phyloP scores from a whole-genome alignment of 2,329 filamentous ascomycete species.

The Fusarium keratoplasticum region DNA sequence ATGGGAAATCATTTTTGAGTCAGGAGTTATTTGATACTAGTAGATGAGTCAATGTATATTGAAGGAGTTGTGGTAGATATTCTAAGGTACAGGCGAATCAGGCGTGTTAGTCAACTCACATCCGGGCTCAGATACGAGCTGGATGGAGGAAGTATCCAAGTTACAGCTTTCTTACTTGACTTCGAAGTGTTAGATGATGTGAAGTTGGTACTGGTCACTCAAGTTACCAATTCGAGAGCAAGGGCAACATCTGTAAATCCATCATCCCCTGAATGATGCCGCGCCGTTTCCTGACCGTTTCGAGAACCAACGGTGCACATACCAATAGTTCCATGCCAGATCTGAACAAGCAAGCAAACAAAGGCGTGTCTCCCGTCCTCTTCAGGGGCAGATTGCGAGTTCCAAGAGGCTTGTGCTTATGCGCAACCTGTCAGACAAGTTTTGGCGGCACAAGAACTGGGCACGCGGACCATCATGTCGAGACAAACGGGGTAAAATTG shows the following conservation, averaged over 20 bases:
- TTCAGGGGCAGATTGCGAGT: slow-evolving; percentile 18
- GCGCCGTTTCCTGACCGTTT: background rate
- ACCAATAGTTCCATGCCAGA: slow-evolving; percentile 14
- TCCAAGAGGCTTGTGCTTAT: background rate
- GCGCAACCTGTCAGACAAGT: slow-evolving; percentile 10
- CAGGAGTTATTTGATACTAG: slow-evolving; percentile 3
- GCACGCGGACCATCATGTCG: slow-evolving; percentile 21
- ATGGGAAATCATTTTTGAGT: slow-evolving; percentile 13
- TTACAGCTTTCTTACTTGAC: background rate
- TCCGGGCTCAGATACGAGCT: background rate
- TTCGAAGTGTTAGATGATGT: background rate
- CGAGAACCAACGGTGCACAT: background rate
- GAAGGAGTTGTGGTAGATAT: background rate
- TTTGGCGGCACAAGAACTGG: slow-evolving; percentile 19
- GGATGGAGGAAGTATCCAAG: background rate
- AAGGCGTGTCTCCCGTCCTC: slow-evolving; percentile 5
- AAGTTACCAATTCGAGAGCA: background rate
- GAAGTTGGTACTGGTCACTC: background rate
- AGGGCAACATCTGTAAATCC: background rate
- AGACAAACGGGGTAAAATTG: slow-evolving; percentile 7
- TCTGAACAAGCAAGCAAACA: slow-evolving; percentile 4
- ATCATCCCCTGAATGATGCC: background rate
- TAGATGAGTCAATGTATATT: background rate
- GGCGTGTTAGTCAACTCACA: background rate
- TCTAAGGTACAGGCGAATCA: background rate